These are phyloP conservation scores for Apiospora rasikravindrae DNA, from an alignment of 2,329 filamentous ascomycete species.

Conservation along the genomic window DNA sequence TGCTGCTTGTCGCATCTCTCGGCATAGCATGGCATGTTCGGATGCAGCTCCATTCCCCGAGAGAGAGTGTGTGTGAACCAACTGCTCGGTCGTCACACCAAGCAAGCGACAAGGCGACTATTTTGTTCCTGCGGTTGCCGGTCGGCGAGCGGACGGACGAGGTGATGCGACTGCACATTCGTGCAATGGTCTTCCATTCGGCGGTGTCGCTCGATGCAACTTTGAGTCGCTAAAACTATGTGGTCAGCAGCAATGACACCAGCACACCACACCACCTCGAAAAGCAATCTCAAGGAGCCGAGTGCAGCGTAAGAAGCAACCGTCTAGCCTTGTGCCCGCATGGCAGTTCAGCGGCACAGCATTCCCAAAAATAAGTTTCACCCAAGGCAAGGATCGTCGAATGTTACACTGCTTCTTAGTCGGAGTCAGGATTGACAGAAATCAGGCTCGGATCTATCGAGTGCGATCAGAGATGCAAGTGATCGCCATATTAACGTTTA, in stretches of 20 bases:
- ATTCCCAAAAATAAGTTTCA: background rate
- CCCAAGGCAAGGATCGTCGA: background rate
- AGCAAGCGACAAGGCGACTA: conserved; percentile 1
- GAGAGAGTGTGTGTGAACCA: conserved; percentile 13
- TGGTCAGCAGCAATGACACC: background rate
- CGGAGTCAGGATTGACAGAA: background rate
- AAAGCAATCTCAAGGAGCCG: background rate
- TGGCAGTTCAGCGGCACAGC: background rate
- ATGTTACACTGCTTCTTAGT: background rate
- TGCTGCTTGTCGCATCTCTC: background rate
- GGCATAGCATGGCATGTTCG: background rate
- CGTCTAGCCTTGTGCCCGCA: background rate
- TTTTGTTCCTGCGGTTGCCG: conserved; percentile 3
- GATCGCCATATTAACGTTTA: background rate
- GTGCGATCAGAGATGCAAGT: background rate
- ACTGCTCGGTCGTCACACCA: conserved; percentile 11
- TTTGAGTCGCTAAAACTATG: background rate
- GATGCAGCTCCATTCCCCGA: background rate
- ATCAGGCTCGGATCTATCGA: background rate
- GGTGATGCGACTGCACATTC: background rate
- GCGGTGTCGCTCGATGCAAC: background rate
- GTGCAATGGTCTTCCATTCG: background rate
- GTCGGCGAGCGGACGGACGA: background rate
- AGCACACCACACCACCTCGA: background rate
- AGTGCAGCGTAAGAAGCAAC: background rate